These are phyloP conservation scores for Gossypium gossypioides DNA, from an alignment of 441 rosid genomes.

Conservation along the genomic window DNA sequence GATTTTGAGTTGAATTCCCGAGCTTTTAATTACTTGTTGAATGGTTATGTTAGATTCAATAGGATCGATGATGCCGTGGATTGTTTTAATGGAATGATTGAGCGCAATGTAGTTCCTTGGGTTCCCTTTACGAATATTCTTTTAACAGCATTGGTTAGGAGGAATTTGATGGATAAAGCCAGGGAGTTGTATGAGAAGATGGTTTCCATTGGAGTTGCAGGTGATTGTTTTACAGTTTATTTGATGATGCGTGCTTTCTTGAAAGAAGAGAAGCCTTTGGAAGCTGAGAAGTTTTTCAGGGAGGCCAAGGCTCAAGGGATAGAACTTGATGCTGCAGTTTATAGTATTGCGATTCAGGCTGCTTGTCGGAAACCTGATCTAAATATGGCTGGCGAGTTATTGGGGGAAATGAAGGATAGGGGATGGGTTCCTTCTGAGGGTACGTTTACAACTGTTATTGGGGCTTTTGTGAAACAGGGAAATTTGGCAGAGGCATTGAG, in stretches of 20 bases:
- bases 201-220: conserved; percentile 32
- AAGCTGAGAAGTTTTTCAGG: conserved; percentile 30
- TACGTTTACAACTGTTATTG: conserved; percentile 36
- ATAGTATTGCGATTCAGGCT: conserved; percentile 38
- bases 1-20: conserved; percentile 24
- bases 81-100: conserved; percentile 40
- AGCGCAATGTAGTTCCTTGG: conserved; percentile 26
- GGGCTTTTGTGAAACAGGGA: conserved; percentile 50
- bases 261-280: conserved; percentile 35
- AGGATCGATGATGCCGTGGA: conserved; percentile 31
- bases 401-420: conserved; percentile 50
- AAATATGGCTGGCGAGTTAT: conserved; percentile 31
- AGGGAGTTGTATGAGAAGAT: conserved; percentile 35
- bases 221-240: conserved; percentile 35
- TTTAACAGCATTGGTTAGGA: conserved; percentile 31
- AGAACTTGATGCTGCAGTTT: conserved; percentile 33
- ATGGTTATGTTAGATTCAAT: conserved; percentile 33
- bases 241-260: conserved; percentile 42
- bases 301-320: conserved; percentile 41
- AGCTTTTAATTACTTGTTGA: conserved; percentile 44
- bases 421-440: conserved; percentile 34
- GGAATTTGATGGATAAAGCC: conserved; percentile 27
- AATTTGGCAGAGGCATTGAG: conserved; percentile 43
- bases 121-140: conserved; percentile 22
- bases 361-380: conserved; percentile 33